Evolutionary conservation across 305 asterid species (phyloP), one percentile per base, ranked within the genome.

Genomic region (Solanum hybrid): DNA sequence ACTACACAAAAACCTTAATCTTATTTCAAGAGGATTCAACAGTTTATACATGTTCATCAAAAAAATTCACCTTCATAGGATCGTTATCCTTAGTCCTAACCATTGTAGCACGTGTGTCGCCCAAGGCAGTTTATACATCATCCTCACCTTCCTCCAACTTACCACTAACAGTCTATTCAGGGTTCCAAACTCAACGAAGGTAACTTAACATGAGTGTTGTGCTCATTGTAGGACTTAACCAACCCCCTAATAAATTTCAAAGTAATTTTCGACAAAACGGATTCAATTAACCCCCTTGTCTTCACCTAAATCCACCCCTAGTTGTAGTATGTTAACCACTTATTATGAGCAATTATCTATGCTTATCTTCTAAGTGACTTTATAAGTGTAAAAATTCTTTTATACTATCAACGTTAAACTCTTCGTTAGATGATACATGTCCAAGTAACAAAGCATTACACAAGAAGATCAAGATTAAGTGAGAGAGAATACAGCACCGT

Each of bases 401-500:
- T 7, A 77, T 34, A 17, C 29, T 77, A 11, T 36, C 19, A 37
- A 26, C 17, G 27, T 1, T 78, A 5, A 36, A 78, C 32, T 36
- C 27, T 24, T 14, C 17, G 13, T 5, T 29, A 82, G 24, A 45
- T 27, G 38, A 82, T 45, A 15, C 29, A 45, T 15, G 40, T 42
- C 72, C 86, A 7, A 26, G 36, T 40, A 80, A 26, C 1, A 82
- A 45, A 82, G 11, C 87, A 31, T 32, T 32, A 85, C 0, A 56
- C 88, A 6, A 85, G n/a, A 32, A 32, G 17, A 85, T 85, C 88
- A 56, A 51, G 42, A 56, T 22, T 12, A 12, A 45, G 45, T 69
- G 9, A 85, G 45, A 32, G 32, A 56, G 42, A 87, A 86, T 86
- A 89, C 90, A 88, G 92, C 93, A 92, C 99, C 97, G 85, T 96